These are phyloP conservation scores for Suillus subluteus DNA, from an alignment of 768 basidiomycete species.

Conservation along the genomic window DNA sequence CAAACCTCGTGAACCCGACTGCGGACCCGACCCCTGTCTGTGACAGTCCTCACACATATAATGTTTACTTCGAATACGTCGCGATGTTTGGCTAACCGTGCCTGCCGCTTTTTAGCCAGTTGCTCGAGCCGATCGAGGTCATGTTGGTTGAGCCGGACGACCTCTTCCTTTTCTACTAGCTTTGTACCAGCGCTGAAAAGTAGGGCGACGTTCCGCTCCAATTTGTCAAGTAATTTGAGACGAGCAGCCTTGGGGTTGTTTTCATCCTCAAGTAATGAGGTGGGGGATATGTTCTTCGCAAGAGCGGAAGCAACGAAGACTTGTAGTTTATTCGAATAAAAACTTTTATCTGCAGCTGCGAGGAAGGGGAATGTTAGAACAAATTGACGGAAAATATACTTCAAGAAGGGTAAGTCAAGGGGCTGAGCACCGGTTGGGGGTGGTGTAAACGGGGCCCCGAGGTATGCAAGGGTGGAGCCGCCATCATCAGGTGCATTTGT, in stretches of 20 bases:
- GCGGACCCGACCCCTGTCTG: conserved; percentile 84
- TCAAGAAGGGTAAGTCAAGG: conserved; percentile 84
- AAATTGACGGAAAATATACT: conserved; percentile 90
- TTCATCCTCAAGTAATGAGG: conserved; percentile 59
- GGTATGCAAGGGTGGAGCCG: conserved; percentile 76
- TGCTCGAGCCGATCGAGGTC: conserved; percentile 82
- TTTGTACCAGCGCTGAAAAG: conserved; percentile 84
- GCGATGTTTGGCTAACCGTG: conserved; percentile 46
- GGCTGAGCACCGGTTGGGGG: conserved; percentile 59
- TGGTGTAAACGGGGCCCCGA: conserved; percentile 86
- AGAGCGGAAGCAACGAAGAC: conserved; percentile 88
- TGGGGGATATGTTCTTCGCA: conserved; percentile 73
- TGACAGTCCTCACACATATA: conserved; percentile 80
- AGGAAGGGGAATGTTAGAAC: conserved; percentile 96
- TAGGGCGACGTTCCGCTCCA: conserved; percentile 84
- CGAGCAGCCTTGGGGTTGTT: conserved; percentile 58
- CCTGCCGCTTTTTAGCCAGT: conserved; percentile 66
- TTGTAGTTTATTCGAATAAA: conserved; percentile 94
- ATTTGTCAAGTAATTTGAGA: conserved; percentile 70
- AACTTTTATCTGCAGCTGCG: conserved; percentile 82
- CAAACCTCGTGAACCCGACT: conserved; percentile 86
- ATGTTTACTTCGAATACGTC: conserved; percentile 89
- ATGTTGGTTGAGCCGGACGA: conserved; percentile 84
- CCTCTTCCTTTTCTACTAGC: conserved; percentile 82
- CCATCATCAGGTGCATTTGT: conserved; percentile 47